Conservation (phyloP, 441 rosid species). For the Eutrema salsugineum region DNA sequence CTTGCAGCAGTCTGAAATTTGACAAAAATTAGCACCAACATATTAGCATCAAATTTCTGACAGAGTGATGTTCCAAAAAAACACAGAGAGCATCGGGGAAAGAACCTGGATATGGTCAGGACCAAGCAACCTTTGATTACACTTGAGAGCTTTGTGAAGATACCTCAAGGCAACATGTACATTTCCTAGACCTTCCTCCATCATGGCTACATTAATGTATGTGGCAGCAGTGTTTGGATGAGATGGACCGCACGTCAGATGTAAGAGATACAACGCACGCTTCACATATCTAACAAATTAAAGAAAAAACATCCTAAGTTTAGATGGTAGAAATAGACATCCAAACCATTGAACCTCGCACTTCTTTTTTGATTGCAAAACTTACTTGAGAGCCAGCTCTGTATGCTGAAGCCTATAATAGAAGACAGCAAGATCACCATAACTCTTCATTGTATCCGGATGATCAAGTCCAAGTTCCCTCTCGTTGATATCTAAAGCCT, state of each 20-base stretch:
- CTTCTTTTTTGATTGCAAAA: slow-evolving; percentile 9
- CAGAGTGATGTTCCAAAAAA: not conserved
- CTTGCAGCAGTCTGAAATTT: slow-evolving; percentile 70
- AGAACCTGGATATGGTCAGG: slow-evolving; percentile 81
- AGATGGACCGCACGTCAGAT: slow-evolving; percentile 76
- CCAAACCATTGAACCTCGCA: not conserved
- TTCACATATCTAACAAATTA: slow-evolving; percentile 66
- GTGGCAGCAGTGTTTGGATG: slow-evolving; percentile 87
- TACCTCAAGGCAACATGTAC: slow-evolving; percentile 78
- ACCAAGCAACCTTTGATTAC: slow-evolving; percentile 71
- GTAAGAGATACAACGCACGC: slow-evolving; percentile 73
- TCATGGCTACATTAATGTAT: slow-evolving; percentile 76
- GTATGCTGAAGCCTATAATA: slow-evolving; percentile 81
- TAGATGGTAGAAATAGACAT: slow-evolving; percentile 5
- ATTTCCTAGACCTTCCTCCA: slow-evolving; percentile 86
- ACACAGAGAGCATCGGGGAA: not conserved
- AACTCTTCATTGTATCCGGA: slow-evolving; percentile 84
- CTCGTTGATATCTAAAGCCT: slow-evolving; percentile 79
- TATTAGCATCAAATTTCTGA: slow-evolving; percentile 15
- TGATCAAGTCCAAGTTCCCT: slow-evolving; percentile 80
- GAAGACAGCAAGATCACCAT: slow-evolving; percentile 83
- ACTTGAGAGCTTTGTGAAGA: slow-evolving; percentile 74
- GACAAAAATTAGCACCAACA: slow-evolving; percentile 17
- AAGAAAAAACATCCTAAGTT: not conserved
- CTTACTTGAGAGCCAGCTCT: slow-evolving; percentile 77